Base-by-base conservation (phyloP, 1,284 basidiomycete genomes). In the Irpex rosettiformis region DNA sequence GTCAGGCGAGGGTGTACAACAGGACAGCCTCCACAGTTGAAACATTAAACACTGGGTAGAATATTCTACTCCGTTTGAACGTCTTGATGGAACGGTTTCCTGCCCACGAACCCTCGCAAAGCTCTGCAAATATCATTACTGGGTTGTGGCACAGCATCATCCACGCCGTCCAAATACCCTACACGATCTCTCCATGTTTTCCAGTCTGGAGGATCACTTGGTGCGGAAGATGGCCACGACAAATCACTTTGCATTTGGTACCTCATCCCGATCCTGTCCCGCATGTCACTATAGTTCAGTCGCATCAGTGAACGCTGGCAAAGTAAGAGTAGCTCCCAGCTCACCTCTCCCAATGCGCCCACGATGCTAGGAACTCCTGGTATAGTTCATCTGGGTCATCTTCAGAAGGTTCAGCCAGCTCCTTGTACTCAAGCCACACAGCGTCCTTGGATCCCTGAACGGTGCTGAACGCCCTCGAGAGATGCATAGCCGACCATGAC, bases 311-410 rank as follows among this genome's bases (percentile, higher is more conserved):
- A 57, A 49, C 54, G 37, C 5, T 6, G 25, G 16, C 25, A 54
- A 21, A 56, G 33, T 21, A 11, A 52, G 10, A 48, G 16, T 4
- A 21, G n/a, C n/a, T n/a, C 22, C 18, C 11, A 52, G 30, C 85
- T 64, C 56, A 90, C 89, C 77, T 80, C 70, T 84, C 78, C 89
- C 88, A 91, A 57, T 83, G 83, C 10, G 72, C 69, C 86, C 89
- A 90, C 43, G 82, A 81, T 1, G 73, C 70, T 48, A 89, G 86
- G 58, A 91, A 91, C 57, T 84, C 80, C 59, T 83, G 81, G 6
- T 82, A 76, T 18, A 77, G n/a, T 75, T 61, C 52, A 2, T 53
- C 45, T 8, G 47, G 24, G 52, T 47, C 22, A 22, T 49, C 51
- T 28, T 58, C 22, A 7, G 51, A 52, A 21, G 53, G 43, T 16